Evolutionary conservation across 371 early-diverging fungal species (phyloP).

Genomic region (Cladochytrium tenue): DNA sequence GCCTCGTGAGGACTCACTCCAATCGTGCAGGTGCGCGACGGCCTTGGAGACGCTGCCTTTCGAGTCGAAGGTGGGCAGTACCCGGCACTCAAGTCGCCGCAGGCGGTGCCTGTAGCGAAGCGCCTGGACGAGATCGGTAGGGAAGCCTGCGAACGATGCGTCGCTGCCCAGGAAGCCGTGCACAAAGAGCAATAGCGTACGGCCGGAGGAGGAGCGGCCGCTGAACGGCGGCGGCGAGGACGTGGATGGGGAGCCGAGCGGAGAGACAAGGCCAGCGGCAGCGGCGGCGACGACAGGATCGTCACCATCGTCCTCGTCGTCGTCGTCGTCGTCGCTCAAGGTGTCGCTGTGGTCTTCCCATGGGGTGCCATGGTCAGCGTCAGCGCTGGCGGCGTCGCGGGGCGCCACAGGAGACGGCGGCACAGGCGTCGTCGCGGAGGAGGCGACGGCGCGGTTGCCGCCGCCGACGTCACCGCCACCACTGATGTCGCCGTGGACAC

Average conservation of each 20-base stretch:
- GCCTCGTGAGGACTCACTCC: slow-evolving; percentile 9
- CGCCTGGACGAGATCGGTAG: slow-evolving; percentile 31
- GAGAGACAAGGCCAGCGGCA: neutral
- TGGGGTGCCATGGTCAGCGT: neutral
- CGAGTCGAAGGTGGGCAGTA: slow-evolving; percentile 36
- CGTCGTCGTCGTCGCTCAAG: neutral
- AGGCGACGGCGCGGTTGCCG: neutral
- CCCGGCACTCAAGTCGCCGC: slow-evolving; percentile 25
- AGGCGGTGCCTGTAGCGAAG: slow-evolving; percentile 13
- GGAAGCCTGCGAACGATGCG: slow-evolving; percentile 43
- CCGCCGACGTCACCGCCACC: neutral
- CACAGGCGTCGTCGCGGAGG: neutral
- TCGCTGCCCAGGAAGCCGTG: slow-evolving; percentile 45
- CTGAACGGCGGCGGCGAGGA: neutral
- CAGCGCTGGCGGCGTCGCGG: neutral
- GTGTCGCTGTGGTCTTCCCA: neutral
- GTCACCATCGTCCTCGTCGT: neutral
- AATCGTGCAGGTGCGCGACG: slow-evolving; percentile 14
- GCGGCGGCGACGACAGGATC: neutral
- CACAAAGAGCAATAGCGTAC: slow-evolving; percentile 40
- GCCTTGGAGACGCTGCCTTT: slow-evolving; percentile 16
- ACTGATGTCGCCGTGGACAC: neutral
- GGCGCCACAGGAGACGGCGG: neutral
- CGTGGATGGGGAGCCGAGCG: neutral
- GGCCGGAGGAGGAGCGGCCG: neutral